Evolutionary conservation across 2,329 filamentous ascomycete genomes (phyloP), one percentile per base, ranked within the genome.

Genomic region (Diatrype stigma): DNA sequence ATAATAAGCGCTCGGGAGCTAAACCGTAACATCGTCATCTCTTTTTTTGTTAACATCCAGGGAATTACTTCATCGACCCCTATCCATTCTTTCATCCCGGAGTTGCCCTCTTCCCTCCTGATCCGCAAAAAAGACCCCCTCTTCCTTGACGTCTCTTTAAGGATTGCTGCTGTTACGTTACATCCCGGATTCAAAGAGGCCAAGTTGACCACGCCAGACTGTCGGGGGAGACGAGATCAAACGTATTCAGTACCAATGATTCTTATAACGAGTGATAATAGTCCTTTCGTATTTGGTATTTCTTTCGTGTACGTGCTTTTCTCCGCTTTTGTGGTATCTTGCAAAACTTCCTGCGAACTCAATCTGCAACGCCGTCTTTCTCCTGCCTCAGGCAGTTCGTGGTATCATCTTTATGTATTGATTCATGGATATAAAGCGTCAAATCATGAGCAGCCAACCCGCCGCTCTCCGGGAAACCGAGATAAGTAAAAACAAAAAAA

Each of bases 401-500:
- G 40, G 40, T 44, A 44, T 44, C 40, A 44, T 44, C 40, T 23
- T 44, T 44, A 21, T 44, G 40, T 44, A 16, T 37, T 26, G 40
- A 44, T 44, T 44, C 40, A n/a, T 44, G 40, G 40, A 44, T 44
- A 44, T 44, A 44, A 44, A 22, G 40, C 40, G 40, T 44, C 14
- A 44, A 44, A 44, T 44, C 40, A 44, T 44, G 21, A 44, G 21
- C 40, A 44, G 40, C 40, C 22, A 44, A 44, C 40, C 22, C 6
- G 21, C 40, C n/a, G 21, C 40, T 12, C 21, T 26, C 35, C 40
- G 37, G 28, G 7, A 38, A 45, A 47, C 34, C 17, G 30, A 14
- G 37, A 51, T 28, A 30, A 49, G 21, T 40, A 46, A 23, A 38
- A 47, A 48, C 22, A 23, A 49, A 30, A 42, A 26, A 16, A 53